phyloP scores from a whole-genome alignment of 1,284 basidiomycete genomes.

The Ganoderma sinense region DNA sequence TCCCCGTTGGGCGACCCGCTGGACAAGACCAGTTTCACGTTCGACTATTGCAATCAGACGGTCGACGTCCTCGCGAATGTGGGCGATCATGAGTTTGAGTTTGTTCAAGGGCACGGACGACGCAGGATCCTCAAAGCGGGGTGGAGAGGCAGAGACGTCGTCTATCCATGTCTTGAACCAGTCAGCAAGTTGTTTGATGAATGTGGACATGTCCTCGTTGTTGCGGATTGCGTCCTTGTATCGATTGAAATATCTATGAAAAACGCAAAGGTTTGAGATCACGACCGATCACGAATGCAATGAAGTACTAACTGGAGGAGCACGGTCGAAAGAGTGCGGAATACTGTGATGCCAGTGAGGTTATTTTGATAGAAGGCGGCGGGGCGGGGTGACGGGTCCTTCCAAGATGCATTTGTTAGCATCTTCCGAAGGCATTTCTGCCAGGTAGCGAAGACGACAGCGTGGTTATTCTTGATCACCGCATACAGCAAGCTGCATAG shows the following conservation, averaged over 20 bases:
- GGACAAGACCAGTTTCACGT: conserved; percentile 44
- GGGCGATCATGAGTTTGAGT: conserved; percentile 47
- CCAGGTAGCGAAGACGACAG: conserved; percentile 40
- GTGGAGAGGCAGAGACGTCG: conserved; percentile 45
- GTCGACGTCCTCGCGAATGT: conserved; percentile 49
- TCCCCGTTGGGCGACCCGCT: conserved; percentile 35
- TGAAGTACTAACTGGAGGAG: conserved; percentile 55
- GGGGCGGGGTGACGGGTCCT: conserved; percentile 43
- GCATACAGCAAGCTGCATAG: conserved; percentile 62
- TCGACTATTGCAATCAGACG: conserved; percentile 55
- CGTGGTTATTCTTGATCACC: conserved; percentile 59
- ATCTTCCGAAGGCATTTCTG: conserved; percentile 48
- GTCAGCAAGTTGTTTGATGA: conserved; percentile 49
- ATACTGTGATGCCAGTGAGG: conserved; percentile 38
- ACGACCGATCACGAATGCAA: neutral
- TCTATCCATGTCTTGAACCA: conserved; percentile 59
- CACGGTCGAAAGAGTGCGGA: conserved; percentile 56
- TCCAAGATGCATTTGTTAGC: conserved; percentile 45
- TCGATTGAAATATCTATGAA: conserved; percentile 59
- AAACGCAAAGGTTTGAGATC: neutral
- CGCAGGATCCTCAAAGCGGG: conserved; percentile 46
- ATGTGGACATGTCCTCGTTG: conserved; percentile 49
- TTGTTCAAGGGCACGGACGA: conserved; percentile 35
- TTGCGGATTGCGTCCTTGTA: conserved; percentile 61
- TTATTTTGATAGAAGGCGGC: conserved; percentile 40